phyloP scores from a whole-genome alignment of 306 rosid species.

The Vachellia collinsii region DNA sequence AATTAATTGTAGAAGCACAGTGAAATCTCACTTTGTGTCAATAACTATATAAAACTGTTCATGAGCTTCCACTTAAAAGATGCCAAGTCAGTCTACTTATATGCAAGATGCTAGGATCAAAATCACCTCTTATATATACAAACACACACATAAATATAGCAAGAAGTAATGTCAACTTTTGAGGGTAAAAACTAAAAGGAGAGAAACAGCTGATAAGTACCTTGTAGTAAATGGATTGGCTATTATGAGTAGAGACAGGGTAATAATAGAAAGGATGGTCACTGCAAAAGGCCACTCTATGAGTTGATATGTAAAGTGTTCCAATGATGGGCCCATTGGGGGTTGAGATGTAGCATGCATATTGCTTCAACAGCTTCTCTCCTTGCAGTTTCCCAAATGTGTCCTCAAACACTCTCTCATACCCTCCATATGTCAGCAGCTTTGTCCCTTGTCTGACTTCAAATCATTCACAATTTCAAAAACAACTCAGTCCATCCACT shows the following conservation, averaged over 20 bases:
- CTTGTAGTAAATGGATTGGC: slow-evolving; percentile 59
- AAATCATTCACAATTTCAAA: neutral
- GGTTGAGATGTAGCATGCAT: slow-evolving; percentile 71
- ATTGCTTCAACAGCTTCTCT: slow-evolving; percentile 63
- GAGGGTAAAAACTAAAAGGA: no score
- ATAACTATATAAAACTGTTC: no score
- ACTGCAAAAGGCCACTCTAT: slow-evolving; percentile 78
- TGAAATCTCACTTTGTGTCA: no score
- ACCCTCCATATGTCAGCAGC: slow-evolving; percentile 26
- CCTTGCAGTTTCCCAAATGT: slow-evolving; percentile 53
- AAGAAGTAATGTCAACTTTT: no score
- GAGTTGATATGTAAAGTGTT: slow-evolving; percentile 58
- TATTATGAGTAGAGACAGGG: slow-evolving; percentile 47
- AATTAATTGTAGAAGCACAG: no score
- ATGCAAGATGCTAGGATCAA: no score
- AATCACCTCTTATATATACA: no score
- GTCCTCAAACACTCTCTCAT: slow-evolving; percentile 26
- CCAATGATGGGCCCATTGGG: slow-evolving; percentile 67
- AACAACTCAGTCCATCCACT: neutral
- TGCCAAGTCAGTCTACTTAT: no score
- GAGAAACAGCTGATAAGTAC: slow-evolving; percentile 40
- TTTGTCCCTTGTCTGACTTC: slow-evolving; percentile 75
- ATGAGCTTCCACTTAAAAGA: no score
- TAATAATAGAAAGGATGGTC: slow-evolving; percentile 56
- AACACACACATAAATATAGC: no score